Conservation (phyloP, 2,329 filamentous ascomycete species). For the Alternaria atra region DNA sequence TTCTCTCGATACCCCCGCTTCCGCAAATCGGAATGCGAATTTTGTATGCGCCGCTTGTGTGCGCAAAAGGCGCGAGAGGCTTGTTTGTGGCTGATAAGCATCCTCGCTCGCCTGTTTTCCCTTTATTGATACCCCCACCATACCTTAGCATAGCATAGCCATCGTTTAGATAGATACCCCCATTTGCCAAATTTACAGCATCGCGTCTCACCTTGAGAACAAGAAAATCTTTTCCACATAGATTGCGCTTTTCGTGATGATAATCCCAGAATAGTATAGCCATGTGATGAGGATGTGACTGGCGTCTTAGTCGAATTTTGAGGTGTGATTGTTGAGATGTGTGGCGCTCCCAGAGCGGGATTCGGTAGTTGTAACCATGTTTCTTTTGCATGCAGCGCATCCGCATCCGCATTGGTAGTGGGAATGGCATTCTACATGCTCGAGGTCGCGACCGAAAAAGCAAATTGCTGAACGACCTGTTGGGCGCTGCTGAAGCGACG, state of each 20-base stretch:
- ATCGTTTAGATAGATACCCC: constrained; percentile 15
- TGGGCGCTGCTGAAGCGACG: neutral
- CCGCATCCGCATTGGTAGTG: neutral
- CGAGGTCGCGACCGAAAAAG: constrained; percentile 1
- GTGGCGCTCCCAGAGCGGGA: constrained; percentile 23
- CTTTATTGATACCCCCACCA: constrained; percentile 43
- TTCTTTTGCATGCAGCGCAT: constrained; percentile 4
- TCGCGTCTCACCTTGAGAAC: constrained; percentile 14
- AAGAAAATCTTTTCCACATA: neutral
- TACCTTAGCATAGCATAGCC: constrained; percentile 16
- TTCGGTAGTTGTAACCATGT: constrained; percentile 12
- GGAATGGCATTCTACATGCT: neutral
- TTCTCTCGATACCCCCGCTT: constrained; percentile 32
- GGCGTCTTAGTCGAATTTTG: constrained; percentile 23
- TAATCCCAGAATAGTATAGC: neutral
- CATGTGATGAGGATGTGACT: constrained; percentile 14
- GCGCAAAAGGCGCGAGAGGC: constrained; percentile 32
- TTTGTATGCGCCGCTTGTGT: constrained; percentile 33
- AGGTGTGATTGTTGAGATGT: constrained; percentile 33
- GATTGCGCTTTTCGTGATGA: constrained; percentile 3
- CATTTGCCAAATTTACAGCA: constrained; percentile 2
- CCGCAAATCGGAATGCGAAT: constrained; percentile 29
- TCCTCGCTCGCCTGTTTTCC: constrained; percentile 29
- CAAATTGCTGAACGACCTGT: neutral
- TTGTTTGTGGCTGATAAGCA: constrained; percentile 33